A percentile compares a stretch with the other conserved stretches of the same genome.
These are phyloP conservation scores for Pseudoneurospora amorphoporcata DNA, from an alignment of 495 filamentous ascomycete genomes.

Conservation along the genomic window DNA sequence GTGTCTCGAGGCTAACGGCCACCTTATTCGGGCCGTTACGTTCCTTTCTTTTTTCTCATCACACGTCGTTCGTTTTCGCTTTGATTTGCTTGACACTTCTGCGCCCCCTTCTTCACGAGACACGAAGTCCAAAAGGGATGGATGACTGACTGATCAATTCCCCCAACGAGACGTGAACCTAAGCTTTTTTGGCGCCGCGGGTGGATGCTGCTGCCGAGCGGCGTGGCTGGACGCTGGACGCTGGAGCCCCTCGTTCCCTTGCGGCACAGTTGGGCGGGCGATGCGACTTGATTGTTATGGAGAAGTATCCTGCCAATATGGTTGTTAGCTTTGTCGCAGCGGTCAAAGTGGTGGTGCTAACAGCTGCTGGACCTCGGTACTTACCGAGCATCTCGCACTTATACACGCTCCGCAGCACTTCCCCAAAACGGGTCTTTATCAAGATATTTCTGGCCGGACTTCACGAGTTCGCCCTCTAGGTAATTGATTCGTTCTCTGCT, in stretches of 20 bases:
- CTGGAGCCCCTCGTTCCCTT: not conserved
- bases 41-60: not conserved
- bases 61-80: not conserved
- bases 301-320: not conserved
- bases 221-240: not conserved
- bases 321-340: not conserved
- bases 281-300: not conserved
- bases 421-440: not conserved
- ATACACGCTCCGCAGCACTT: not conserved
- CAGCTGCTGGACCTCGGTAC: not conserved
- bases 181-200: not conserved
- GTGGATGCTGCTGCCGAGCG: not conserved
- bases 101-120: not conserved
- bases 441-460: not conserved
- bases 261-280: not conserved
- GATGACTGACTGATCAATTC: not conserved
- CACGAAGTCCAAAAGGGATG: not conserved
- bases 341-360: rapidly evolving
- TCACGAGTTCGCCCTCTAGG: not conserved
- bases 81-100: not conserved
- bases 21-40: not conserved
- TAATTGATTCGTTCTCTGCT: not conserved
- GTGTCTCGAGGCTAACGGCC: not conserved
- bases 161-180: not conserved
- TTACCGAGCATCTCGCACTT: not conserved